These are phyloP conservation scores for Sarocladium kiliense DNA, from an alignment of 2,329 filamentous ascomycete genomes.

Conservation along the genomic window DNA sequence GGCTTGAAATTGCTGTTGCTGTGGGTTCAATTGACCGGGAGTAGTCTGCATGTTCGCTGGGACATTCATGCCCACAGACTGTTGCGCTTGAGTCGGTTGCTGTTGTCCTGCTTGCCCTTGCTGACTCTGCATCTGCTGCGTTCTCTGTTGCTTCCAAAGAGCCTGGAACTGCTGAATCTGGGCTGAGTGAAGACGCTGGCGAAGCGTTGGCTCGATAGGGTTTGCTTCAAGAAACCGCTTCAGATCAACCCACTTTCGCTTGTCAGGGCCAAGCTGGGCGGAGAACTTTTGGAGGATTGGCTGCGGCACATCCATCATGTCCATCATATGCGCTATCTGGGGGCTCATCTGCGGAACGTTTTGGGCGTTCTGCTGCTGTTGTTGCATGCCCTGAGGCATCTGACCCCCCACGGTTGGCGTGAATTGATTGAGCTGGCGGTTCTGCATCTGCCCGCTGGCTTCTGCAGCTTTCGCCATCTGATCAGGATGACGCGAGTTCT, in stretches of 20 bases:
- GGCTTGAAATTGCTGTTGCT: conserved; percentile 14
- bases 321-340: conserved; percentile 37
- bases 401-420: conserved; percentile 24
- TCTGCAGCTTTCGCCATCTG: conserved; percentile 26
- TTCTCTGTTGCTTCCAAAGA: conserved; percentile 19
- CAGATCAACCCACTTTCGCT: conserved; percentile 42
- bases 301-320: conserved; percentile 41
- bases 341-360: conserved; percentile 21
- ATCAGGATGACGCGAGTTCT: conserved; percentile 23
- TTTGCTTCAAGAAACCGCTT: conserved; percentile 33
- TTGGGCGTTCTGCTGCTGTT: conserved; percentile 20
- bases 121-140: conserved; percentile 18
- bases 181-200: conserved; percentile 25
- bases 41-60: conserved; percentile 17
- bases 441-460: conserved; percentile 23
- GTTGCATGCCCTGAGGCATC: conserved; percentile 24
- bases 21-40: conserved; percentile 21
- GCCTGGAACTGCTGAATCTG: conserved; percentile 36
- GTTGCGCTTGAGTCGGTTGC: conserved; percentile 13
- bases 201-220: conserved; percentile 23
- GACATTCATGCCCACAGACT: conserved; percentile 18
- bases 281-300: conserved; percentile 21
- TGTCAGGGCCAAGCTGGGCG: conserved; percentile 33
- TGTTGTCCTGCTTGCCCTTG: conserved; percentile 24
- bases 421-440: conserved; percentile 12